A percentile compares a stretch with the other conserved stretches of the same genome.
phyloP scores from a whole-genome alignment of 768 basidiomycete genomes.

The Tephrocybe sp. region DNA sequence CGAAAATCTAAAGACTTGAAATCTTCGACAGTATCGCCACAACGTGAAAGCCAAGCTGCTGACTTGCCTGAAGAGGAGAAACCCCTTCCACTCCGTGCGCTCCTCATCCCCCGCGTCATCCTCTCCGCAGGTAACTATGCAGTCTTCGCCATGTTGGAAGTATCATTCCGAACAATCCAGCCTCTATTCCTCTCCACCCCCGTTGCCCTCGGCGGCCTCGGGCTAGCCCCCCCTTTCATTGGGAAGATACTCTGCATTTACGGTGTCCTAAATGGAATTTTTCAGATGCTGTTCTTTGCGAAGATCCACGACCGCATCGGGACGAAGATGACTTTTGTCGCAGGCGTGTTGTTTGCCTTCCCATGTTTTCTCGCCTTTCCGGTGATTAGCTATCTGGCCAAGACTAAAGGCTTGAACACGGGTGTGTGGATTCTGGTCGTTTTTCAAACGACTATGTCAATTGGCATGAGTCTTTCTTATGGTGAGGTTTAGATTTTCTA shows the following conservation, averaged over 20 bases:
- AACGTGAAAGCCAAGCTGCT: not conserved
- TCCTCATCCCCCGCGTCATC: constrained; percentile 54
- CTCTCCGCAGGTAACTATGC: constrained; percentile 66
- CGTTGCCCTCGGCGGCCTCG: constrained; percentile 64
- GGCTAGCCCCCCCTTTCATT: constrained; percentile 61
- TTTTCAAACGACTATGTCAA: constrained; percentile 43
- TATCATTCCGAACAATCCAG: constrained; percentile 61
- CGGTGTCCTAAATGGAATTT: constrained; percentile 61
- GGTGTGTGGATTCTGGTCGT: constrained; percentile 50
- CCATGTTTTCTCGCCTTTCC: constrained; percentile 62
- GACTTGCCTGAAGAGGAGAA: constrained; percentile 22
- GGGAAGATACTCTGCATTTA: constrained; percentile 61
- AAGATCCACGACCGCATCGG: constrained; percentile 57
- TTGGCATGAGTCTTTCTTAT: constrained; percentile 51
- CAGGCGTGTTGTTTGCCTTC: constrained; percentile 45
- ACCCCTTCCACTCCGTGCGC: constrained; percentile 46
- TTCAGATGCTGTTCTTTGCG: constrained; percentile 70
- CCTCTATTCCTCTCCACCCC: constrained; percentile 75
- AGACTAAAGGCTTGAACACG: constrained; percentile 38
- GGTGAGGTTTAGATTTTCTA: constrained; percentile 37
- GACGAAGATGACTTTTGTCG: constrained; percentile 57
- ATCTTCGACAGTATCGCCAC: not conserved
- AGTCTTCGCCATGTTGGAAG: constrained; percentile 61
- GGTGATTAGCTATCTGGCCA: constrained; percentile 54
- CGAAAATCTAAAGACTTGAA: constrained; percentile 13